A percentile compares a stretch with the other conserved stretches of the same genome.
Evolutionary conservation across 1,284 basidiomycete species (phyloP).

Genomic region (Puccinia novopanici): DNA sequence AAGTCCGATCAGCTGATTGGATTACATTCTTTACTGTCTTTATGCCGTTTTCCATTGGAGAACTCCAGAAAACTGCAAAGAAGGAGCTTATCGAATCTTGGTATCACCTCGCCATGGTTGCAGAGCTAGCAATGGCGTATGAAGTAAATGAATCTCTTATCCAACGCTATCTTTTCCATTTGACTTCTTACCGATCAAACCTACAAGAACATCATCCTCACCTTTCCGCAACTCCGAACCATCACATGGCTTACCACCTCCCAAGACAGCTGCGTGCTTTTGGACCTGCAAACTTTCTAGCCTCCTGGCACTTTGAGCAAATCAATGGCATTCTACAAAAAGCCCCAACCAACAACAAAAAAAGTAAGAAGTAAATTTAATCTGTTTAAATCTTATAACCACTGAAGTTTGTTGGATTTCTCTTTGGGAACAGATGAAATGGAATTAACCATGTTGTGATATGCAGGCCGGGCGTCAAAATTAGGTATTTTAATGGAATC

Average conservation of each 20-base stretch:
- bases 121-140: slow-evolving; percentile 42
- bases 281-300: slow-evolving; percentile 43
- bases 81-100: slow-evolving; percentile 25
- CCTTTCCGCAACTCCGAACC: slow-evolving; percentile 5
- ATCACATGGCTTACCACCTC: slow-evolving; percentile 41
- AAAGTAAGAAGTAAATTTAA: background rate
- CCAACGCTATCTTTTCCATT: slow-evolving; percentile 33
- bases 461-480: slow-evolving; percentile 28
- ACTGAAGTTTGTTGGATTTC: too few species aligned
- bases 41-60: slow-evolving; percentile 28
- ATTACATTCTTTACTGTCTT: background rate
- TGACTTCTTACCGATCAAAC: slow-evolving; percentile 33
- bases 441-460: slow-evolving; percentile 14
- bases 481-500: slow-evolving; percentile 27
- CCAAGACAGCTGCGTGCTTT: slow-evolving; percentile 18
- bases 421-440: slow-evolving; percentile 13
- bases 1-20: slow-evolving; percentile 45
- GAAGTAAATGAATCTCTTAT: background rate
- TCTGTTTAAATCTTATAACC: background rate
- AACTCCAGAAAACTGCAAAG: background rate
- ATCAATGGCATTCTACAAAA: slow-evolving; percentile 32
- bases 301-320: too few species aligned
- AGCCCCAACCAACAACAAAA: slow-evolving; percentile 37
- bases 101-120: slow-evolving; percentile 29
- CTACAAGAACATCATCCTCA: background rate